Evolutionary conservation across 1,284 basidiomycete species (phyloP).

Genomic region (Gastroboletus turbinatus): DNA sequence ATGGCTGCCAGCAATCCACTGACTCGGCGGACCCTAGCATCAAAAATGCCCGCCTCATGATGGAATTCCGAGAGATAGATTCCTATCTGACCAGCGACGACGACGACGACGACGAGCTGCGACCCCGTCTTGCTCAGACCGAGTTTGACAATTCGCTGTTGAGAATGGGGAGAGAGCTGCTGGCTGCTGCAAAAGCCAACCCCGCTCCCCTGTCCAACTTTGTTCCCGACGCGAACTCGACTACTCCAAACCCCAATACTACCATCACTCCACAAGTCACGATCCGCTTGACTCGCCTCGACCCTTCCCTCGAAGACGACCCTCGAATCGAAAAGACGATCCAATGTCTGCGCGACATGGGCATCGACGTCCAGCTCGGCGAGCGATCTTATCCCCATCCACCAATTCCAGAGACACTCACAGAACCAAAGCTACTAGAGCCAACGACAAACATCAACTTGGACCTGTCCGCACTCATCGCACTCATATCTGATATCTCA

Average conservation of each 20-base stretch:
- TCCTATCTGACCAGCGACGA: slow-evolving; percentile 74
- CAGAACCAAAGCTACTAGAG: slow-evolving; percentile 22
- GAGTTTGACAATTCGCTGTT: slow-evolving; percentile 73
- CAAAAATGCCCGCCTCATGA: slow-evolving; percentile 70
- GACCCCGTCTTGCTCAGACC: slow-evolving; percentile 44
- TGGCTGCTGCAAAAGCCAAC: slow-evolving; percentile 61
- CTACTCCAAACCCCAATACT: slow-evolving; percentile 3
- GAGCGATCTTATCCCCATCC: slow-evolving; percentile 43
- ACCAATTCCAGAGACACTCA: slow-evolving; percentile 17
- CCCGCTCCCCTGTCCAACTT: slow-evolving; percentile 11
- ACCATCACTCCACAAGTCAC: slow-evolving; percentile 44
- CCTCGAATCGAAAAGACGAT: slow-evolving; percentile 65
- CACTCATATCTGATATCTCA: slow-evolving; percentile 79
- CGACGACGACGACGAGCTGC: slow-evolving; percentile 43
- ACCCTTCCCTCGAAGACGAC: slow-evolving; percentile 48
- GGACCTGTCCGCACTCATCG: slow-evolving; percentile 80
- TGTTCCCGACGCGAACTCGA: neutral
- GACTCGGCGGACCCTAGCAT: slow-evolving; percentile 44
- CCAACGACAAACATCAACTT: slow-evolving; percentile 69
- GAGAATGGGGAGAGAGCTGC: slow-evolving; percentile 58
- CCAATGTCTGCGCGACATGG: slow-evolving; percentile 54
- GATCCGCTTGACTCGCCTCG: slow-evolving; percentile 68
- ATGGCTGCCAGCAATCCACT: neutral
- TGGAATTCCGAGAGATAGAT: slow-evolving; percentile 80
- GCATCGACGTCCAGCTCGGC: slow-evolving; percentile 66